Conservation (phyloP, 805 yeast genomes). For the Henningerozyma blattae region DNA sequence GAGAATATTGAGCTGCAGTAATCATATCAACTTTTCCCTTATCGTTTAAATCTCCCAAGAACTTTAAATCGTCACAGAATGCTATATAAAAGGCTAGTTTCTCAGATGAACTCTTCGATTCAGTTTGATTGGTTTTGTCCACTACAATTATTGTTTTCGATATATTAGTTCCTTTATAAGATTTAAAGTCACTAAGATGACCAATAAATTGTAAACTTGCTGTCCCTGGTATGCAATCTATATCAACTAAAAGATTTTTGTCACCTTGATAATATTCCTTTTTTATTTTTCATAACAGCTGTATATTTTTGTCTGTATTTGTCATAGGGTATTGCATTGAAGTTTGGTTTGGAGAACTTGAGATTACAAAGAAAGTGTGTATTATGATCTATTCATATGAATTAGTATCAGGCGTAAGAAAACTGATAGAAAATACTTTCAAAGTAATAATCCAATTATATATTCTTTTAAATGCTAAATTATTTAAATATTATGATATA, state of each 20-base stretch:
- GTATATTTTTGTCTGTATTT: conserved; percentile 44
- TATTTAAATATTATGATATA: too few species aligned
- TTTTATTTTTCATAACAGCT: conserved; percentile 29
- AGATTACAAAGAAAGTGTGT: too few species aligned
- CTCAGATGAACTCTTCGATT: too few species aligned
- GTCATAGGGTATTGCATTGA: background rate
- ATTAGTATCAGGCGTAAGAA: too few species aligned
- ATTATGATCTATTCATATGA: too few species aligned
- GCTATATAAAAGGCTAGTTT: background rate
- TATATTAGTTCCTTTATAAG: background rate
- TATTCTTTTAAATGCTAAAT: too few species aligned
- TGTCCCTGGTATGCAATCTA: conserved; percentile 62
- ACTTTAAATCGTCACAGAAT: background rate
- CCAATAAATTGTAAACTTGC: background rate
- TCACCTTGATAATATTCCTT: conserved; percentile 30
- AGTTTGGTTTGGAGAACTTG: background rate
- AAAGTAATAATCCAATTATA: too few species aligned
- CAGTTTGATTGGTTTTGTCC: background rate
- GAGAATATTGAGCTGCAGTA: conserved; percentile 74
- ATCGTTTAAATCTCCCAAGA: background rate
- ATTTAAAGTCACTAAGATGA: too few species aligned
- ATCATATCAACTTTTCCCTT: conserved; percentile 44
- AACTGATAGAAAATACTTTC: too few species aligned
- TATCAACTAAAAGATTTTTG: conserved; percentile 32
- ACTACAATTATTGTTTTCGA: background rate